Conservation (phyloP, 202 grass and related monocot species). For the Schoenoplectus tabernaemontani region DNA sequence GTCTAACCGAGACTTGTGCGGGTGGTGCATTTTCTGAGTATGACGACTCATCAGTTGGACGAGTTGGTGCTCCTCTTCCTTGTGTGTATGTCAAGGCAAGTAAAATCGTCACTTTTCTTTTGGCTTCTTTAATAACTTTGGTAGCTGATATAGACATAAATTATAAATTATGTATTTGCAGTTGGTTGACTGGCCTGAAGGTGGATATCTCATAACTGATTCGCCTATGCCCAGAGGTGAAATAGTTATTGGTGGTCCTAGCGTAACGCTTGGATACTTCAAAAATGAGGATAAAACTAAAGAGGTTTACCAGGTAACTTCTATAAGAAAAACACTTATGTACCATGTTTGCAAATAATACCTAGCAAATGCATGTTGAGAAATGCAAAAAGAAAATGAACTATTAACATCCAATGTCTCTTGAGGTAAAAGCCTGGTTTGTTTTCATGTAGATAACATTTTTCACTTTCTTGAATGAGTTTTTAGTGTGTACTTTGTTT, state of each 20-base stretch:
- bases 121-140: background rate
- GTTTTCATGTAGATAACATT: background rate
- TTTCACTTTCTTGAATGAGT: background rate
- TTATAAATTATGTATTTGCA: conserved; percentile 30
- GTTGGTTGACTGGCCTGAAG: conserved; percentile 85
- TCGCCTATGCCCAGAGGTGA: conserved; percentile 83
- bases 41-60: conserved; percentile 67
- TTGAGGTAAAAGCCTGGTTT: background rate
- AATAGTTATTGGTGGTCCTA: conserved; percentile 86
- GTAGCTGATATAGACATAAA: no score
- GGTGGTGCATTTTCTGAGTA: conserved; percentile 81
- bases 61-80: conserved; percentile 77
- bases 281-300: conserved; percentile 90
- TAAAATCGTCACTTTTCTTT: conserved; percentile 5
- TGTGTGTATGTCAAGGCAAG: conserved; percentile 86
- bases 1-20: conserved; percentile 93
- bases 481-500: background rate
- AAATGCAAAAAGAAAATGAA: background rate
- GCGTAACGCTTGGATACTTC: conserved; percentile 78
- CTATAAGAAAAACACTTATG: background rate
- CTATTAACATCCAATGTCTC: background rate
- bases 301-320: conserved; percentile 76
- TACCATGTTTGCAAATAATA: background rate
- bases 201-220: conserved; percentile 78
- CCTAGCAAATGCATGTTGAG: background rate